Evolutionary conservation across 2,329 filamentous ascomycete genomes (phyloP).

Genomic region (Cladosporium cucumerinum): DNA sequence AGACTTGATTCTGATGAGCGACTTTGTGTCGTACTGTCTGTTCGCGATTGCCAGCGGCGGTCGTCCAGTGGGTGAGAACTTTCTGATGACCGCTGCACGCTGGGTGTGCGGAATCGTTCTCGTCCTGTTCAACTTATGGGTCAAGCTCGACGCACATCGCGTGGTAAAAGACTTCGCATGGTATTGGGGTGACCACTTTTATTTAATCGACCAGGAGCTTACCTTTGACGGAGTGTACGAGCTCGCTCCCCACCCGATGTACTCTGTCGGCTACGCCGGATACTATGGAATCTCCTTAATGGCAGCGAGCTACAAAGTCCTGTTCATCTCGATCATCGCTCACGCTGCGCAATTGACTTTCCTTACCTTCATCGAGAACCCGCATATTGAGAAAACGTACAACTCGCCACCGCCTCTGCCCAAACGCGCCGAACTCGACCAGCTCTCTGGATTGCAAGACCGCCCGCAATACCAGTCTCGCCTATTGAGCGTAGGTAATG

Average conservation of each 20-base stretch:
- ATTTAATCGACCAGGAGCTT: constrained; percentile 93
- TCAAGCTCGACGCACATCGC: constrained; percentile 94
- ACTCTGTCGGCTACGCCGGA: constrained; percentile 94
- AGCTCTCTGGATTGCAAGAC: constrained; percentile 35
- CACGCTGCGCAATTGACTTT: constrained; percentile 95
- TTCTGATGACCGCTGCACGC: constrained; percentile 65
- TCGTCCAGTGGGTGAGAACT: constrained; percentile 68
- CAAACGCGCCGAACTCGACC: constrained; percentile 49
- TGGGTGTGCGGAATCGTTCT: constrained; percentile 76
- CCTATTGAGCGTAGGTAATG: constrained; percentile 38
- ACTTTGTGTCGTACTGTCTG: constrained; percentile 94
- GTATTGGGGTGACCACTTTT: constrained; percentile 99
- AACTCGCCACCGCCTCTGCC: constrained; percentile 71
- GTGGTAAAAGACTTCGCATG: constrained; percentile 99
- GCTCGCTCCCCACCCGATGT: constrained; percentile 98
- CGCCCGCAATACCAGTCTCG: constrained; percentile 39
- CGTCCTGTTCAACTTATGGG: constrained; percentile 94
- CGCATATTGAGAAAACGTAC: constrained; percentile 97
- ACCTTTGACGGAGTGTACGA: constrained; percentile 99
- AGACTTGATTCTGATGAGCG: constrained; percentile 97
- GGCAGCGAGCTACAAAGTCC: constrained; percentile 94
- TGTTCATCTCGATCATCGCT: constrained; percentile 93
- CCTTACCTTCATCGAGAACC: constrained; percentile 86
- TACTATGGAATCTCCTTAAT: constrained; percentile 99
- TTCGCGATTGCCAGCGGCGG: constrained; percentile 87